A percentile compares a stretch with the other conserved stretches of the same genome.
These are phyloP conservation scores for Septoria petroselini DNA, from an alignment of 2,329 filamentous ascomycete species.

Conservation along the genomic window DNA sequence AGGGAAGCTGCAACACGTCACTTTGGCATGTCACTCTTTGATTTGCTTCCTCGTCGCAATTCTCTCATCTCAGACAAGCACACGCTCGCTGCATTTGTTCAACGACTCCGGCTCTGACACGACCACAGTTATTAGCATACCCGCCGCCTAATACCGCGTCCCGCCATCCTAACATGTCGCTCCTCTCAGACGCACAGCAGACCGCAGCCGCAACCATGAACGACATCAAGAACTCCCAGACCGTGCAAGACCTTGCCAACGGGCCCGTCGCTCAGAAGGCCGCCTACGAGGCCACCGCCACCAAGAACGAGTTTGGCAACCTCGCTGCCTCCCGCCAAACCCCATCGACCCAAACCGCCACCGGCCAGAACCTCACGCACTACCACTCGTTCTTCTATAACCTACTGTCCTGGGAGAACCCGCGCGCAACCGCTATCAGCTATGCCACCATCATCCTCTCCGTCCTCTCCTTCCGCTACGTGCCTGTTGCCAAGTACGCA, in stretches of 20 bases:
- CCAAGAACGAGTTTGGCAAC: slow-evolving; percentile 57
- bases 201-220: slow-evolving; percentile 50
- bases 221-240: slow-evolving; percentile 49
- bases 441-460: slow-evolving; percentile 55
- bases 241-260: slow-evolving; percentile 49
- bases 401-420: slow-evolving; percentile 65
- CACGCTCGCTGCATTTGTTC: background rate
- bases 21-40: background rate
- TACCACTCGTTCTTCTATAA: slow-evolving; percentile 67
- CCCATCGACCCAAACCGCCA: slow-evolving; percentile 55
- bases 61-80: background rate
- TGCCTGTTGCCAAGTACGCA: slow-evolving; percentile 59
- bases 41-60: background rate
- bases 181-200: slow-evolving; percentile 46
- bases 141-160: slow-evolving; percentile 15
- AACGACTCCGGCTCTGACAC: slow-evolving; percentile 19
- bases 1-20: slow-evolving; percentile 13
- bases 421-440: slow-evolving; percentile 60
- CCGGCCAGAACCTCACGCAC: slow-evolving; percentile 62
- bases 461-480: slow-evolving; percentile 62
- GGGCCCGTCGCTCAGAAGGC: slow-evolving; percentile 57
- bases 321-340: slow-evolving; percentile 54
- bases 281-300: slow-evolving; percentile 56
- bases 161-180: slow-evolving; percentile 23
- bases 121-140: slow-evolving; percentile 19